phyloP scores from a whole-genome alignment of 2,329 filamentous ascomycete genomes.

The Penicillium sp. region DNA sequence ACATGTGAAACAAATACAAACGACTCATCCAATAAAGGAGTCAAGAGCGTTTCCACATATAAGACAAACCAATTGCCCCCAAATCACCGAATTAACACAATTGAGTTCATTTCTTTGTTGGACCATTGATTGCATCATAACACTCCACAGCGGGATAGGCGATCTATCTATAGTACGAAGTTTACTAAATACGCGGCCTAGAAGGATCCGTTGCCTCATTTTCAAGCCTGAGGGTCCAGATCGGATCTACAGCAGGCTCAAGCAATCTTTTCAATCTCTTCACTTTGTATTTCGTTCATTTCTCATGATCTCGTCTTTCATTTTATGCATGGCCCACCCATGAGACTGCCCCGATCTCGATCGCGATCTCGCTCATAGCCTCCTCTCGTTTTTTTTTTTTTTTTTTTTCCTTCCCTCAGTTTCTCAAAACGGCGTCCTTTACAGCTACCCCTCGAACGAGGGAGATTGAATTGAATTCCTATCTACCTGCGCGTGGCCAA shows the following conservation, averaged over 20 bases:
- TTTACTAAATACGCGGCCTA: neutral
- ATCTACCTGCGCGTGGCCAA: constrained; percentile 2
- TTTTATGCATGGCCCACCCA: neutral
- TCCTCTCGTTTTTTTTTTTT: neutral
- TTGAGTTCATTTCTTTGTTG: neutral
- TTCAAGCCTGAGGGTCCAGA: constrained; percentile 3
- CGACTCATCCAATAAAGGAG: constrained; percentile 1
- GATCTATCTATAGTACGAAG: neutral
- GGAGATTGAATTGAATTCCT: constrained; percentile 13
- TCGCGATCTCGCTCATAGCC: neutral
- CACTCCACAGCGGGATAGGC: neutral
- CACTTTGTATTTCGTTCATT: neutral
- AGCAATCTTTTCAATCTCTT: neutral
- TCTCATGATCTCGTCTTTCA: neutral
- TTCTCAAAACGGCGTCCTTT: constrained; percentile 27
- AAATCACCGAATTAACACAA: neutral
- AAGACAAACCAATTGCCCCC: neutral
- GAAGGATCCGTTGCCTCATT: constrained; percentile 2
- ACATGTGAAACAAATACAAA: constrained; percentile 16
- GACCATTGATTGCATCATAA: neutral
- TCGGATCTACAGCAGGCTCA: neutral
- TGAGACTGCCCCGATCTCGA: neutral
- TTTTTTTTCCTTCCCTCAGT: neutral
- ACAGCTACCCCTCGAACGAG: constrained; percentile 14
- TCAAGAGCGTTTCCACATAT: neutral